Conservation (phyloP, 2,329 filamentous ascomycete species). For the Diaporthe vexans region DNA sequence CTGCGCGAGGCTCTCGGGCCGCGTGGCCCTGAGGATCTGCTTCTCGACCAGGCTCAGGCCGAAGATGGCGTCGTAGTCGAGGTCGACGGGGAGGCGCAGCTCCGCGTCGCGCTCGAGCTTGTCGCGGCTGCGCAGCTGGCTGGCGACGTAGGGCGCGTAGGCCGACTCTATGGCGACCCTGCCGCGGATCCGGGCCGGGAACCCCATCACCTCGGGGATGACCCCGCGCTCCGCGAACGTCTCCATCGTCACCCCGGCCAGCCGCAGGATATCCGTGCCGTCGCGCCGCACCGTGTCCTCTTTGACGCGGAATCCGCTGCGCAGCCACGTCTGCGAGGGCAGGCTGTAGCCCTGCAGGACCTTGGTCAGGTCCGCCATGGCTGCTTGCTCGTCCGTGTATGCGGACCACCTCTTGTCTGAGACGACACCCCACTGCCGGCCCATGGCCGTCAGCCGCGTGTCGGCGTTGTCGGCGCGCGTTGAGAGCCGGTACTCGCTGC, state of each 20-base stretch:
- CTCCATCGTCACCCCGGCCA: constrained; percentile 71
- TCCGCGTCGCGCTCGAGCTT: constrained; percentile 83
- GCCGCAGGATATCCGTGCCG: constrained; percentile 84
- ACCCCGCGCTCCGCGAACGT: constrained; percentile 63
- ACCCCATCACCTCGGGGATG: constrained; percentile 70
- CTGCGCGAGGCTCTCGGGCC: constrained; percentile 90
- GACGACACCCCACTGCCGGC: constrained; percentile 82
- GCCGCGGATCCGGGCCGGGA: constrained; percentile 70
- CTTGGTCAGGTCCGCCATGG: constrained; percentile 76
- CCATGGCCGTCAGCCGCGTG: constrained; percentile 83
- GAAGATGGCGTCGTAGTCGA: constrained; percentile 81
- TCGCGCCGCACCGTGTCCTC: constrained; percentile 76
- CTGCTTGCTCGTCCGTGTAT: constrained; percentile 74
- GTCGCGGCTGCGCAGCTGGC: constrained; percentile 76
- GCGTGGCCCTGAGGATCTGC: constrained; percentile 75
- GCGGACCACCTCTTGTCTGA: constrained; percentile 81
- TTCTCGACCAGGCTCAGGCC: constrained; percentile 87
- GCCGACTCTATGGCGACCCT: constrained; percentile 85
- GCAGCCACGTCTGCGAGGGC: constrained; percentile 76
- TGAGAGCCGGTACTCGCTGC: constrained; percentile 95
- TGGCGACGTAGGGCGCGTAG: constrained; percentile 88
- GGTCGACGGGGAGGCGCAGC: constrained; percentile 76
- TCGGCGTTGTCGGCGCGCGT: constrained; percentile 96
- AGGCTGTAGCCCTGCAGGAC: constrained; percentile 71
- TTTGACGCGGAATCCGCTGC: constrained; percentile 77